A percentile compares a stretch with the other conserved stretches of the same genome.
Evolutionary conservation across 768 basidiomycete genomes (phyloP).

Genomic region (Suillus cothurnatus): DNA sequence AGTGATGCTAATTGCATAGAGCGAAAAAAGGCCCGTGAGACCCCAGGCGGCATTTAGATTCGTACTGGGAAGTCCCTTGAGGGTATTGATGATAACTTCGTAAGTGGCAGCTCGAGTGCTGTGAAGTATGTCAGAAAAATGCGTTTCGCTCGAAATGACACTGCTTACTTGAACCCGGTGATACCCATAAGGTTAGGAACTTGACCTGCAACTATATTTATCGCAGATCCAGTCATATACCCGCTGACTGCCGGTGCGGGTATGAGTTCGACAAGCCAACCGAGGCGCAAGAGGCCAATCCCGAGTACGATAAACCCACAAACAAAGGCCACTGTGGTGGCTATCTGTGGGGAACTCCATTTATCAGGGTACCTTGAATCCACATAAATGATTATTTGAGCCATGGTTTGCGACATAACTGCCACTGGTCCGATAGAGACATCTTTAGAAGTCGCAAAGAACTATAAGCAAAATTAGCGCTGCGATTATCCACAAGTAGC

Average conservation of each 20-base stretch:
- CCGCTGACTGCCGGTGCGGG: constrained; percentile 82
- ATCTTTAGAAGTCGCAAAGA: constrained; percentile 98
- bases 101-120: constrained; percentile 88
- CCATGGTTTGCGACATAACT: constrained; percentile 91
- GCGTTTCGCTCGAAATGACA: not conserved
- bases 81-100: constrained; percentile 87
- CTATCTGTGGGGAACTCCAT: constrained; percentile 76
- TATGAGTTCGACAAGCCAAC: constrained; percentile 96
- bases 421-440: constrained; percentile 99
- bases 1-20: constrained; percentile 67
- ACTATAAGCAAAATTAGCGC: constrained; percentile 40
- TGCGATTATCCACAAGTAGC: not conserved
- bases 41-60: constrained; percentile 90
- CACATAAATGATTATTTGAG: constrained; percentile 77
- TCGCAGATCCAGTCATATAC: constrained; percentile 98
- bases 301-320: constrained; percentile 90
- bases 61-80: constrained; percentile 77
- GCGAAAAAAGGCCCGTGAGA: constrained; percentile 65
- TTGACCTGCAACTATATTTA: constrained; percentile 88
- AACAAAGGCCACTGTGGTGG: constrained; percentile 80
- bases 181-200: constrained; percentile 90
- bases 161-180: constrained; percentile 73
- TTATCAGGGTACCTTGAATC: constrained; percentile 50
- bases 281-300: constrained; percentile 86
- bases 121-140: constrained; percentile 11